Base-by-base conservation (phyloP, 768 basidiomycete species). In the Pisolithus albus region DNA sequence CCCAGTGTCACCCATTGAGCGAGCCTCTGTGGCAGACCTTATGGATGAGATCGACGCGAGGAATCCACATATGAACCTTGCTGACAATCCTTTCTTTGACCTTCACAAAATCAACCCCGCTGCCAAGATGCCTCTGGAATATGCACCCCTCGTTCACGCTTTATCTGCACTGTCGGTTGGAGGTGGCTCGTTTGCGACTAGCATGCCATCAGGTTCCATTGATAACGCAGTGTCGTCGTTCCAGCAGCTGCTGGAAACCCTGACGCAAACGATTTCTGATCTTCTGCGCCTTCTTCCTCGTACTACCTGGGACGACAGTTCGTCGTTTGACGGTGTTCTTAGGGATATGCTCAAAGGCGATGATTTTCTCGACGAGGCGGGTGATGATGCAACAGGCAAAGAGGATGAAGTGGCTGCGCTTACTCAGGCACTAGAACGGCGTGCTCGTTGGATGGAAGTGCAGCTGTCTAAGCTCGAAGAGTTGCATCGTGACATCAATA, bases 361-460 rank as follows among this genome's bases (percentile, higher is more conserved):
- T 54, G 90, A 92, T 63, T 87, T 89, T 62, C 73, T 90, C 34
- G 89, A 90, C 51, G 88, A 89, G 55, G 76, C 76, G 3, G 79
- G 78, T 5, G 84, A 86, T 40, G 84, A 84, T 50, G 71, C 74
- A 24, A 70, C 76, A 18, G 80, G 75, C 21, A 84, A 81, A 59
- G 88, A 90, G 55, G 88, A 91, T 60, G 90, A 93, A 62, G 89
- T 92, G 7, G 87, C 85, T 2, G 86, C 86, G 16, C 71, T 92
- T 53, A 92, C 89, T 2, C 71, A 86, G 46, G 89, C 88, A 7
- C 77, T 93, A 42, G 89, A 91, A 64, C 83, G 87, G 54, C 86
- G 91, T n/a, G 91, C 90, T 15, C 77, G 88, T 40, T 93, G 90
- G 88, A 92, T 93, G 87, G 89, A 92, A 67, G 86, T 90, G 19